These are phyloP conservation scores for Penicillium concentricum DNA, from an alignment of 2,329 filamentous ascomycete genomes.

Conservation along the genomic window DNA sequence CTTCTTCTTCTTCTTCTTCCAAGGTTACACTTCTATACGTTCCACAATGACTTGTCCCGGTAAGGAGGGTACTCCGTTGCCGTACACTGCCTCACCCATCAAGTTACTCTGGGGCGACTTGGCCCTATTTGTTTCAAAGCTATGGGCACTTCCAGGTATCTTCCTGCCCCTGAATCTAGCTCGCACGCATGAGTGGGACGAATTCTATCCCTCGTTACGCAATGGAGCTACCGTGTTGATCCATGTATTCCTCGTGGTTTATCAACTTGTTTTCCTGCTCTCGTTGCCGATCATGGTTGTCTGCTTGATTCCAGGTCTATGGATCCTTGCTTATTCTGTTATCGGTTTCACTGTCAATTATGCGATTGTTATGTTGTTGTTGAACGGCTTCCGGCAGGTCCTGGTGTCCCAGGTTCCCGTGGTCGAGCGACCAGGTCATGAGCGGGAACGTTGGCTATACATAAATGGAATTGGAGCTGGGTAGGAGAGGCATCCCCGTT, in stretches of 20 bases:
- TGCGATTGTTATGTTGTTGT: slow-evolving; percentile 28
- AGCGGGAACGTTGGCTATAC: slow-evolving; percentile 74
- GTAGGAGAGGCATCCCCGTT: slow-evolving; percentile 44
- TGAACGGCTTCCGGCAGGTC: slow-evolving; percentile 53
- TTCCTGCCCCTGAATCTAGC: slow-evolving; percentile 58
- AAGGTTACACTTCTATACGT: background rate
- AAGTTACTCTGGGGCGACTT: slow-evolving; percentile 42
- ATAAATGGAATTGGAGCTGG: slow-evolving; percentile 65
- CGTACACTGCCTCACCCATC: slow-evolving; percentile 42
- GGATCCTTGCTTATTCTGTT: slow-evolving; percentile 29
- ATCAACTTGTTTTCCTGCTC: slow-evolving; percentile 63
- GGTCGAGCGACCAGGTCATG: slow-evolving; percentile 38
- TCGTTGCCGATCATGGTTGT: slow-evolving; percentile 52
- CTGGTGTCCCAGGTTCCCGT: slow-evolving; percentile 32
- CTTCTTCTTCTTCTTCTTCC: too few relatives aligned
- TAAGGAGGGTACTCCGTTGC: slow-evolving; percentile 26
- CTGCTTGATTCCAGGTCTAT: slow-evolving; percentile 45
- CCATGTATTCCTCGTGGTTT: slow-evolving; percentile 58
- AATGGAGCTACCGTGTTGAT: slow-evolving; percentile 60
- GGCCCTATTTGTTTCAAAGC: slow-evolving; percentile 34
- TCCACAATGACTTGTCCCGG: slow-evolving; percentile 4
- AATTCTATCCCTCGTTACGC: slow-evolving; percentile 58
- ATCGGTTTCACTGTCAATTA: slow-evolving; percentile 30
- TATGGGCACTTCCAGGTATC: slow-evolving; percentile 55
- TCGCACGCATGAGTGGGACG: slow-evolving; percentile 57